Conservation (phyloP, 306 rosid genomes). For the Malus sylvestris region DNA sequence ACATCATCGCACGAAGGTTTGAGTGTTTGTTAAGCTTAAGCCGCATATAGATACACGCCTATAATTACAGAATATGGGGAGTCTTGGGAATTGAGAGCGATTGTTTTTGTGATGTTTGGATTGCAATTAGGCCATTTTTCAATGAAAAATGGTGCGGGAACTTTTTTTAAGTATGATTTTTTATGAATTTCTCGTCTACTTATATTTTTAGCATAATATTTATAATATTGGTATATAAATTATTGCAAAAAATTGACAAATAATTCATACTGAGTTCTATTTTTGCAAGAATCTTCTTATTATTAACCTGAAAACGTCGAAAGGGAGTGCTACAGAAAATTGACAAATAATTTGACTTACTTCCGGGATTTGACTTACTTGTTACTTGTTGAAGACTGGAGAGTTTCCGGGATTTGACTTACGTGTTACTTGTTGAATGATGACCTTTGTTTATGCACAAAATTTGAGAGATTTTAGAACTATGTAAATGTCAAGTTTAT, state of each 20-base stretch:
- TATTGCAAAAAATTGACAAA: too few relatives aligned
- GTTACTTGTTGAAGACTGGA: not conserved
- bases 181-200: too few relatives aligned
- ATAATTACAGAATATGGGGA: not conserved
- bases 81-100: conserved; percentile 28
- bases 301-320: conserved; percentile 21
- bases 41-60: not conserved
- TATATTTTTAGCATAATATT: too few relatives aligned
- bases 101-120: not conserved
- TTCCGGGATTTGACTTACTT: not conserved
- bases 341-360: not conserved
- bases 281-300: too few relatives aligned
- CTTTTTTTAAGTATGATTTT: accelerated
- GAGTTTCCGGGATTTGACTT: not conserved
- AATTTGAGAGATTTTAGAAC: too few relatives aligned
- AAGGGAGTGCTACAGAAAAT: conserved; percentile 20
- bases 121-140: conserved; percentile 10
- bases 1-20: conserved; percentile 8
- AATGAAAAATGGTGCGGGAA: not conserved
- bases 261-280: too few relatives aligned
- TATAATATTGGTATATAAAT: too few relatives aligned
- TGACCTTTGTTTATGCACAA: too few relatives aligned
- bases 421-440: not conserved
- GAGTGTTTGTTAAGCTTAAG: not conserved
- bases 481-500: too few relatives aligned